These are phyloP conservation scores for Pseudozyma sp. DNA, from an alignment of 1,284 basidiomycete genomes.

Conservation along the genomic window DNA sequence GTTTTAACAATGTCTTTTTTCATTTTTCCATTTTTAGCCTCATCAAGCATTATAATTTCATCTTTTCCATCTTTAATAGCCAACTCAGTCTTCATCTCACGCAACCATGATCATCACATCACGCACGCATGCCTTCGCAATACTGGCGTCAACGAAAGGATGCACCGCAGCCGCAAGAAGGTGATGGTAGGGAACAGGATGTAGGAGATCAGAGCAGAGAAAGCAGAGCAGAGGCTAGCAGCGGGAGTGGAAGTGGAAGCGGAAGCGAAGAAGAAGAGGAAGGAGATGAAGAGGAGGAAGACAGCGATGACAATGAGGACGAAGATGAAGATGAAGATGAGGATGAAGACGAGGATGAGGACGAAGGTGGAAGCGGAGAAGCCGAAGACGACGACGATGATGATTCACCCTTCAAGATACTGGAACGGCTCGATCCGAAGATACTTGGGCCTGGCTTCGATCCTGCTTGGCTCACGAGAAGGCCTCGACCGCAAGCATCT, in stretches of 20 bases:
- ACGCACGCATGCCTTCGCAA: slow-evolving; percentile 3
- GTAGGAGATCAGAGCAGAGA: neutral
- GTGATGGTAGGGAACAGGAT: neutral
- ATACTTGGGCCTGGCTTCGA: slow-evolving; percentile 13
- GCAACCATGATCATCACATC: neutral
- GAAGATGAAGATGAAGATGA: slow-evolving; percentile 15
- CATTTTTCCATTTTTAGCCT: no score
- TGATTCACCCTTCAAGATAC: slow-evolving; percentile 39
- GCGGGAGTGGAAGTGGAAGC: neutral
- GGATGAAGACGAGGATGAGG: slow-evolving; percentile 18
- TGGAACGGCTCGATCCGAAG: slow-evolving; percentile 34
- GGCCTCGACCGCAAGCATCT: slow-evolving; percentile 1
- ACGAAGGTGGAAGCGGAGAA: slow-evolving; percentile 13
- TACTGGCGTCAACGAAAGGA: neutral
- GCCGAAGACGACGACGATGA: slow-evolving; percentile 37
- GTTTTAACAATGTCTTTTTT: no score
- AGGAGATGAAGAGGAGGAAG: neutral
- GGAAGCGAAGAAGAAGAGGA: neutral
- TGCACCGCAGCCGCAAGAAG: neutral
- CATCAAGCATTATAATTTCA: no score
- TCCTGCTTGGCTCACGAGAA: slow-evolving; percentile 25
- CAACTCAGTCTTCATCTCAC: neutral
- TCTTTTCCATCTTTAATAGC: no score
- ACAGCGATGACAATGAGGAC: slow-evolving; percentile 6
- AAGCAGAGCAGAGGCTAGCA: neutral